Evolutionary conservation across 768 basidiomycete genomes (phyloP).

Genomic region (Butyriboletus loyo): DNA sequence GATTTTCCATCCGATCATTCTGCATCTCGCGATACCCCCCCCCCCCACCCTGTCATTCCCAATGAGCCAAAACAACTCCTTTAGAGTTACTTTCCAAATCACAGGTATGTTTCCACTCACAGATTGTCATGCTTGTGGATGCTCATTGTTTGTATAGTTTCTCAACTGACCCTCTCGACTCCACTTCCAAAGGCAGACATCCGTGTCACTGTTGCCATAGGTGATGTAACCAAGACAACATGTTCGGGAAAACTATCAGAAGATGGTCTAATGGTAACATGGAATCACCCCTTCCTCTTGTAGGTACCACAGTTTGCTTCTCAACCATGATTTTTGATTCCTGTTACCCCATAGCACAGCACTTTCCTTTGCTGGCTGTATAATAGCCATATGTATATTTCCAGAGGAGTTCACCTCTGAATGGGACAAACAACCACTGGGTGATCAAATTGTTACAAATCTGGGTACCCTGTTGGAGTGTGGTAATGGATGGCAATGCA

Average conservation of each 20-base stretch:
- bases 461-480: neutral
- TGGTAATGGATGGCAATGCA: neutral
- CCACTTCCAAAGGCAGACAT: no score
- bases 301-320: no score
- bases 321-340: neutral
- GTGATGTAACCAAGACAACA: no score
- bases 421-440: neutral
- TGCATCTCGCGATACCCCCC: no score
- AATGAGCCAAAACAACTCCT: no score
- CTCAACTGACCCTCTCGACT: neutral
- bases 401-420: neutral
- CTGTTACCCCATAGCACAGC: neutral
- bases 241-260: neutral
- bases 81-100: neutral
- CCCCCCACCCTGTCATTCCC: no score
- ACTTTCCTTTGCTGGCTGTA: neutral
- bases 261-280: neutral
- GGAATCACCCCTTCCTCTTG: neutral
- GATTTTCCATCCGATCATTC: neutral
- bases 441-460: neutral
- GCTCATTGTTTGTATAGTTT: neutral
- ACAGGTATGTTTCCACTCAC: neutral
- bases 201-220: neutral
- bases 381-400: neutral
- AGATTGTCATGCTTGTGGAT: neutral